Percentiles rank a stretch among this genome's conserved stretches.
phyloP scores from a whole-genome alignment of 2,329 filamentous ascomycete genomes.

The Penicillium sp. region DNA sequence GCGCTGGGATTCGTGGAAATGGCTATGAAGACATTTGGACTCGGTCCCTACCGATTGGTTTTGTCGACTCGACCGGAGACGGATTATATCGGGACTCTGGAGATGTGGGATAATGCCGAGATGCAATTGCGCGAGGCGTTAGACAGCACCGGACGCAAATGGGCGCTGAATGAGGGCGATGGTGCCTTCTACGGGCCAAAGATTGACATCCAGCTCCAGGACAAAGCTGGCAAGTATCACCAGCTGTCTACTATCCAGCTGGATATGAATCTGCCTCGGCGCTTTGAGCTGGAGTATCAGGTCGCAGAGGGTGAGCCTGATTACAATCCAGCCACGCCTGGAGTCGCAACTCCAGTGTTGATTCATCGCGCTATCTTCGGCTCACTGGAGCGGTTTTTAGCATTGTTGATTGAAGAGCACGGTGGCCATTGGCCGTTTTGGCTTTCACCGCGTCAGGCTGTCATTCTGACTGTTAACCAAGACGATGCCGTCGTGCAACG shows the following conservation, averaged over 20 bases:
- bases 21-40: conserved; percentile 65
- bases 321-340: conserved; percentile 45
- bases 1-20: conserved; percentile 71
- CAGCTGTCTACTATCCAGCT: conserved; percentile 87
- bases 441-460: conserved; percentile 75
- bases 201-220: conserved; percentile 78
- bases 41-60: conserved; percentile 70
- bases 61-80: conserved; percentile 74
- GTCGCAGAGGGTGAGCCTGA: conserved; percentile 45
- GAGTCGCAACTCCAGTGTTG: conserved; percentile 67
- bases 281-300: conserved; percentile 72
- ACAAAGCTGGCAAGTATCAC: conserved; percentile 79
- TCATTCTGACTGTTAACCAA: conserved; percentile 68
- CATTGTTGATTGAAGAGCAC: conserved; percentile 78
- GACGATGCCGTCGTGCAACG: conserved; percentile 46
- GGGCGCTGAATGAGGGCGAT: conserved; percentile 74
- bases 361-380: conserved; percentile 82
- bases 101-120: conserved; percentile 68
- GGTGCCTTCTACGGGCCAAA: conserved; percentile 91
- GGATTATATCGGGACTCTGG: conserved; percentile 69
- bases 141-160: conserved; percentile 61
- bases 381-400: conserved; percentile 79
- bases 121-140: conserved; percentile 62
- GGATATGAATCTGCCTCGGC: conserved; percentile 81
- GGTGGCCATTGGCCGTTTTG: conserved; percentile 80